Evolutionary conservation across 2,329 filamentous ascomycete species (phyloP).

Genomic region (Sclerotinia trifoliorum): DNA sequence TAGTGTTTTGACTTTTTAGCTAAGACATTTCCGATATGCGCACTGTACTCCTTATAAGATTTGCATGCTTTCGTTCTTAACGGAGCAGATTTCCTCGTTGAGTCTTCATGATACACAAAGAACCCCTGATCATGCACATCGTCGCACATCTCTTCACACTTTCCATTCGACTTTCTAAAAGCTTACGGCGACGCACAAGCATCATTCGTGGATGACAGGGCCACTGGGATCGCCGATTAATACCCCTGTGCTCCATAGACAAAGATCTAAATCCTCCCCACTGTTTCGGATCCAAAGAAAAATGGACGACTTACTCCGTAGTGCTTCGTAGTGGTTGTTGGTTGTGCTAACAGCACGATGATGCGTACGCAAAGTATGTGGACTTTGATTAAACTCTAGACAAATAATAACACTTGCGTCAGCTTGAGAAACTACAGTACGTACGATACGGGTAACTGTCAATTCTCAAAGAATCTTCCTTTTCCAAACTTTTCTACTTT

Average conservation of each 20-base stretch:
- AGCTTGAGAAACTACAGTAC: neutral
- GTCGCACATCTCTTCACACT: constrained; percentile 13
- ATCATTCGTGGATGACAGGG: constrained; percentile 4
- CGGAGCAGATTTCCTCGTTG: constrained; percentile 19
- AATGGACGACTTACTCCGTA: neutral
- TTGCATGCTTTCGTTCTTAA: neutral
- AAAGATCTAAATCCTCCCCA: constrained; percentile 19
- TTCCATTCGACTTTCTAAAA: constrained; percentile 9
- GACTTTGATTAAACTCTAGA: neutral
- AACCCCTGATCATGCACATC: constrained; percentile 19
- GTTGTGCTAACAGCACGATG: neutral
- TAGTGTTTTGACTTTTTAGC: neutral
- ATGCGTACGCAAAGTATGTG: neutral
- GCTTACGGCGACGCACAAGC: constrained; percentile 15
- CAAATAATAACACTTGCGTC: neutral
- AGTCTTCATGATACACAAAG: constrained; percentile 17
- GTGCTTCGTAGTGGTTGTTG: neutral
- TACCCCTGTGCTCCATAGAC: constrained; percentile 14
- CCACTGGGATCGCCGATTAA: constrained; percentile 19
- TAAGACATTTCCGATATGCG: neutral
- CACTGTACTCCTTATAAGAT: neutral
- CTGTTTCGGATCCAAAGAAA: neutral
- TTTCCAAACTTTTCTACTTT: neutral
- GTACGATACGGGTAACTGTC: neutral
- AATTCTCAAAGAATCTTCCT: neutral